Evolutionary conservation across 495 filamentous ascomycete genomes (phyloP), one percentile per base, ranked within the genome.

Genomic region (Rostrohypoxylon terebratum): DNA sequence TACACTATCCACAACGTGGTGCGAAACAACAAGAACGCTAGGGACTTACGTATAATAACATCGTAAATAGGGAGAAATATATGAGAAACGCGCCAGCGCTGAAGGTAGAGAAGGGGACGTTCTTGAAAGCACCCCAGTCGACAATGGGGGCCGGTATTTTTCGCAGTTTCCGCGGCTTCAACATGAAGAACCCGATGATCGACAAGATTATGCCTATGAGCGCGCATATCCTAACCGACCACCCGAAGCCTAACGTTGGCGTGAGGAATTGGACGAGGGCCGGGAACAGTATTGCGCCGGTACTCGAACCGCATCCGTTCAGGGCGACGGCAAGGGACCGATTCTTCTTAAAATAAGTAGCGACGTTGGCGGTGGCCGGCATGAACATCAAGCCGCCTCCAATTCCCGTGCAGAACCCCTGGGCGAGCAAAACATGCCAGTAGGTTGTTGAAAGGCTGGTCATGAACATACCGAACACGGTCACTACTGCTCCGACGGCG

Each of bases 61-160:
- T 81, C 68, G 83, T 83, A 59, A 81, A 83, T 14, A 84, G 73
- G 13, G 75, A 79, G 76, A 76, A 83, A 44, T 82, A 81, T 73
- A 82, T 77, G 10, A 83, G 59, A 42, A 82, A 83, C 0, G 78
- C 71, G 13, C 78, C 81, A 7, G 70, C 50, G 13, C 67, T 65
- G 65, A 79, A 84, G 18, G 80, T 36, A 3, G 70, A 8, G 21
- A 81, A 84, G 0, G 81, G 79, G 1, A 38, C 45, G 51, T 83
- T 77, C 21, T 62, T 78, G 51, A 83, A 83, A 8, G 81, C 81
- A 6, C 50, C 53, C 77, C 74, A 77, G 40, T 84, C 82, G 13
- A 84, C 33, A 31, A 82, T 18, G 0, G 81, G 80, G 0, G 80
- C 80, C 4, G 74, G 53, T 23, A 38, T 67, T 33, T 79, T 77